Conservation (phyloP, 768 basidiomycete species). For the Hypsizygus marmoreus region DNA sequence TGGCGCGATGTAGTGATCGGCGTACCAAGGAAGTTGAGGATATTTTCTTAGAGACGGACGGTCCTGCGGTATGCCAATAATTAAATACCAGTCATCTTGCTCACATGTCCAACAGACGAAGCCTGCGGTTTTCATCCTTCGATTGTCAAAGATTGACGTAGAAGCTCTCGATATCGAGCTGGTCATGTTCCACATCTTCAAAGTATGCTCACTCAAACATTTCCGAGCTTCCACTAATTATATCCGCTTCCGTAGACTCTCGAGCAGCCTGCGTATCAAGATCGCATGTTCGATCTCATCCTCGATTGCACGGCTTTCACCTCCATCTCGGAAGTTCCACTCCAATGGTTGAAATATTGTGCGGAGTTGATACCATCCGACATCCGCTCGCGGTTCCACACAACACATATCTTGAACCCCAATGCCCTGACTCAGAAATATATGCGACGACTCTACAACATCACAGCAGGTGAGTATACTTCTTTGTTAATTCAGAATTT, state of each 20-base stretch:
- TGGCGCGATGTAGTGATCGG: constrained; percentile 62
- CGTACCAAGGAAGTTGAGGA: constrained; percentile 62
- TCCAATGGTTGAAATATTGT: constrained; percentile 80
- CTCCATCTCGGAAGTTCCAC: constrained; percentile 73
- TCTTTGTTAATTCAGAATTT: not conserved
- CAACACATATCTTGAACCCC: constrained; percentile 70
- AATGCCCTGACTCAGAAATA: constrained; percentile 74
- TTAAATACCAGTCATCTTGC: not conserved
- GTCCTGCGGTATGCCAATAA: constrained; percentile 40
- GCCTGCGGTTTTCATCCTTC: constrained; percentile 63
- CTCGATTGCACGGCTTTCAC: constrained; percentile 82
- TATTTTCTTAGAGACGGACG: constrained; percentile 62
- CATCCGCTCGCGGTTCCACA: constrained; percentile 60
- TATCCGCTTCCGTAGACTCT: constrained; percentile 43
- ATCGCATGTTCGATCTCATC: constrained; percentile 67
- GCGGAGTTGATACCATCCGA: constrained; percentile 75
- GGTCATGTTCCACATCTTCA: constrained; percentile 76
- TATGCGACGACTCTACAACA: constrained; percentile 74
- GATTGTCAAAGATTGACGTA: constrained; percentile 71
- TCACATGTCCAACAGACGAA: constrained; percentile 32
- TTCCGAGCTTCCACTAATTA: not conserved
- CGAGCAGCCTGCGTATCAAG: constrained; percentile 45
- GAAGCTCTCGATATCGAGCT: constrained; percentile 80
- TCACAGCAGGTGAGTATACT: constrained; percentile 48
- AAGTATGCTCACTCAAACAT: constrained; percentile 40